Conservation (phyloP, 257 asterid genomes). For the Henckelia pumila region DNA sequence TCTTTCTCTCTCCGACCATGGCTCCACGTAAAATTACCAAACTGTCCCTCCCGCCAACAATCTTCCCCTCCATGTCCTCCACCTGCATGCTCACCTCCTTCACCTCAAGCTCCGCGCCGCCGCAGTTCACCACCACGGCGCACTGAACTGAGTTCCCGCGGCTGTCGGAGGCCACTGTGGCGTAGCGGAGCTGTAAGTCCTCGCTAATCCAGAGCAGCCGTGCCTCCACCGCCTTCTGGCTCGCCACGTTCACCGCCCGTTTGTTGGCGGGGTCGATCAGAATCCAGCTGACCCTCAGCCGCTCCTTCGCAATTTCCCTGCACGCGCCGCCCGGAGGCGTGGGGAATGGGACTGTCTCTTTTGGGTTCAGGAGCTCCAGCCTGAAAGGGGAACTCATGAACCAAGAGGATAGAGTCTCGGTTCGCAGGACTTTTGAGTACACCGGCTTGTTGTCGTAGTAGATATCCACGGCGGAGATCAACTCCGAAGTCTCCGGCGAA, state of each 20-base stretch:
- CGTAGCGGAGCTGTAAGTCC: slow-evolving; percentile 46
- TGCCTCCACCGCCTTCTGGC: slow-evolving; percentile 53
- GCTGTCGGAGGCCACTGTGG: slow-evolving; percentile 41
- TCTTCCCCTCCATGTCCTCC: slow-evolving; percentile 77
- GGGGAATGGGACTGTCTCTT: slow-evolving; percentile 45
- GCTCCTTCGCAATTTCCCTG: slow-evolving; percentile 32
- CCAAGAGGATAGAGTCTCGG: slow-evolving; percentile 57
- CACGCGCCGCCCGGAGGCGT: slow-evolving; percentile 48
- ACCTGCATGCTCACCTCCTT: slow-evolving; percentile 64
- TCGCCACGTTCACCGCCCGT: slow-evolving; percentile 64
- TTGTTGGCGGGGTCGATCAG: slow-evolving; percentile 48
- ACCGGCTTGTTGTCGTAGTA: slow-evolving; percentile 37
- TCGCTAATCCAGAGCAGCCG: slow-evolving; percentile 68
- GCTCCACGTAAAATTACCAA: slow-evolving; percentile 43
- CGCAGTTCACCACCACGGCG: slow-evolving; percentile 56
- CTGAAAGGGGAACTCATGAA: slow-evolving; percentile 57
- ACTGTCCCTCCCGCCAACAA: slow-evolving; percentile 49
- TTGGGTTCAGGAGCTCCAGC: slow-evolving; percentile 45
- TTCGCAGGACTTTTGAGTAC: slow-evolving; percentile 42
- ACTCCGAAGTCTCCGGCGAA: slow-evolving; percentile 9
- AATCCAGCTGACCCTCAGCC: slow-evolving; percentile 69
- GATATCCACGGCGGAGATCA: slow-evolving; percentile 76
- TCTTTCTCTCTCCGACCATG: slow-evolving; percentile 53
- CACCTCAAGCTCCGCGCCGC: slow-evolving; percentile 55
- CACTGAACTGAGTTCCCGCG: slow-evolving; percentile 41